These are phyloP conservation scores for Takashimella koratensis DNA, from an alignment of 1,284 basidiomycete species.

Conservation along the genomic window DNA sequence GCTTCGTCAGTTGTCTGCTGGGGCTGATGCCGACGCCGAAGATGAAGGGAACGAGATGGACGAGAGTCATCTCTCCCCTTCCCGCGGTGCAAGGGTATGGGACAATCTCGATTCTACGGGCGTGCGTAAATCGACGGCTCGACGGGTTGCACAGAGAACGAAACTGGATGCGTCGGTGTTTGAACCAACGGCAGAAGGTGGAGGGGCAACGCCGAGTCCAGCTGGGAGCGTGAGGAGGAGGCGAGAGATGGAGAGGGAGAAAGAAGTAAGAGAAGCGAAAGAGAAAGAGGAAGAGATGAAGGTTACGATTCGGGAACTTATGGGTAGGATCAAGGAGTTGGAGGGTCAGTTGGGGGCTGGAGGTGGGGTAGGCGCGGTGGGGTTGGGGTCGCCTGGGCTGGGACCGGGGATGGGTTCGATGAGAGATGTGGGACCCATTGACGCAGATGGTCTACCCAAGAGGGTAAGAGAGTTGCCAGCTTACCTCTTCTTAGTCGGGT, in stretches of 20 bases:
- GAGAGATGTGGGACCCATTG: constrained; percentile 1
- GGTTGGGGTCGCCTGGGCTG: too few species aligned
- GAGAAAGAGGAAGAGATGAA: background rate
- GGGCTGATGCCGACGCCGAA: background rate
- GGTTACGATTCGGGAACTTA: background rate
- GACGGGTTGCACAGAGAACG: too few species aligned
- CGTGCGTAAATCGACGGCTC: too few species aligned
- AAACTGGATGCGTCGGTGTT: too few species aligned
- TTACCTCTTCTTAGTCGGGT: constrained; percentile 35
- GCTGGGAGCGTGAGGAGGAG: background rate
- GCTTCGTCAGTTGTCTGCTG: too few species aligned
- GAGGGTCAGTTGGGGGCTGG: constrained; percentile 25
- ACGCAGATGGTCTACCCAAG: constrained; percentile 26
- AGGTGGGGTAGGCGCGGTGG: background rate
- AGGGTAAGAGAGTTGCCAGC: constrained; percentile 27
- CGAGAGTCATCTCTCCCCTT: too few species aligned
- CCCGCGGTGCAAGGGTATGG: too few species aligned
- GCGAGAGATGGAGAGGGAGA: constrained; percentile 18
- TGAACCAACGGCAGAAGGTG: too few species aligned
- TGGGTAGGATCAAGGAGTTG: constrained; percentile 24
- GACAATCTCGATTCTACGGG: too few species aligned
- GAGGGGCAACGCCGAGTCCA: background rate
- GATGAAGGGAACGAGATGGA: too few species aligned
- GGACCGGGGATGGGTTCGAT: background rate
- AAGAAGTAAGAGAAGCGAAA: constrained; percentile 14